A percentile compares a stretch with the other conserved stretches of the same genome.
Conservation (phyloP, 495 filamentous ascomycete genomes). For the Aspergillus bridgeri region DNA sequence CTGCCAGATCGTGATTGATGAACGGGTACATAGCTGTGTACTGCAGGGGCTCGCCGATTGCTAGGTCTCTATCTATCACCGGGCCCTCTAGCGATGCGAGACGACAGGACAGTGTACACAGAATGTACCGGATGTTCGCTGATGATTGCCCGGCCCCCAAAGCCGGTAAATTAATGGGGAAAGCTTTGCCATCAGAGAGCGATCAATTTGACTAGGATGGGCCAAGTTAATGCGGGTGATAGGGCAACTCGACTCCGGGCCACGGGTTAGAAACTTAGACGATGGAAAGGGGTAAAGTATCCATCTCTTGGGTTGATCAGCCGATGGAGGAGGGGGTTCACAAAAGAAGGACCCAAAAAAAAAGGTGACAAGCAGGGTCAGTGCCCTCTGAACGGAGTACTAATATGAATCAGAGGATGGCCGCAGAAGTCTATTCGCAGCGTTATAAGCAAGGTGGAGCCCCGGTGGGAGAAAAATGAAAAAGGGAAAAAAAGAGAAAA, state of each 20-base stretch:
- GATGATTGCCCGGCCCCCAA: not conserved
- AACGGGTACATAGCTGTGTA: not conserved
- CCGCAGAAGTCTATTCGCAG: slow-evolving; percentile 9
- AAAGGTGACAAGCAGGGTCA: not conserved
- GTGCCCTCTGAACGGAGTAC: not conserved
- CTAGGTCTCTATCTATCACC: not conserved
- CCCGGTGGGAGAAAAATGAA: not conserved
- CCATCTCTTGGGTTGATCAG: not conserved
- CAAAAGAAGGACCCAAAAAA: not conserved
- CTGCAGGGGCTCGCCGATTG: not conserved
- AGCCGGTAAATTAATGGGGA: not conserved
- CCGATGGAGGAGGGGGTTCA: not conserved
- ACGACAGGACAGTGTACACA: too few species aligned
- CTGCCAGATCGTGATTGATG: not conserved
- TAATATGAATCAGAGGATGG: slow-evolving; percentile 3
- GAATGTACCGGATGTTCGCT: not conserved
- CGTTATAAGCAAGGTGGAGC: slow-evolving; percentile 12
- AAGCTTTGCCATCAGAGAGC: not conserved
- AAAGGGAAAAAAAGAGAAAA: not conserved
- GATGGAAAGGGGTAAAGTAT: not conserved
- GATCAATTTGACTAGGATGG: not conserved
- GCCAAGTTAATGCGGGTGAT: not conserved
- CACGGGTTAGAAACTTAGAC: not conserved
- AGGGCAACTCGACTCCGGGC: not conserved
- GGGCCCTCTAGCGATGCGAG: not conserved